Base-by-base conservation (phyloP, 2,329 filamentous ascomycete species). In the Dendrostoma leiphaemia region DNA sequence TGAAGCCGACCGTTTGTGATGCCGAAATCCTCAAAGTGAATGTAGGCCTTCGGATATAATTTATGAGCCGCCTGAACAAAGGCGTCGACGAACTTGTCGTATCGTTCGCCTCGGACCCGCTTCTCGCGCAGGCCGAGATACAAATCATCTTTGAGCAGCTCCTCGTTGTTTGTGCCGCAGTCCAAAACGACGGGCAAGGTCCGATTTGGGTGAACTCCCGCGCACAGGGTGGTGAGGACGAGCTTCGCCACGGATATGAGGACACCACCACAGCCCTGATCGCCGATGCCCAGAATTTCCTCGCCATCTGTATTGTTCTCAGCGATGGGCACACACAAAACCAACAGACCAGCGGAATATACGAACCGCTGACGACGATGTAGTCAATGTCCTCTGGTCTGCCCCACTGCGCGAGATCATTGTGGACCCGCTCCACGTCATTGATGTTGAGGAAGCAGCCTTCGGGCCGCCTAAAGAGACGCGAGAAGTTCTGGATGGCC, bases 21-120 rank as follows among this genome's bases (percentile, higher is more conserved):
- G 1, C 90, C 91, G 72, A 96, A 95, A 65, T 96, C 91, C 64
- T 96, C 90, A 63, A 95, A 96, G 64, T 96, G 91, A 19, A 96
- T 86, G 62, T 92, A 93, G 0, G 91, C 90, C 43, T 80, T 84
- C 0, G 91, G 91, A 57, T 87, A 96, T 2, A 84, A 76, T 61
- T 86, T 83, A 41, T 84, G 76, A 0, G 86, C 86, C 0, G 83
- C 78, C 48, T 77, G 73, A 8, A 96, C 82, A 63, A 96, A 96
- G 0, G 72, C 81, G 43, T 90, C 87, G 1, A 95, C 83, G 57
- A 96, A 90, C 0, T 81, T 69, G 64, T 93, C 89, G 64, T 96
- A 96, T 62, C 84, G 71, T 61, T 88, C 73, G 0, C 91, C 91
- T 2, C 86, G 74, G 0, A 84, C 81, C 13, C 91, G 81, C 21